Percentiles rank a stretch among this genome's conserved stretches.
These are phyloP conservation scores for Ustilago crameri DNA, from an alignment of 1,284 basidiomycete species.

Conservation along the genomic window DNA sequence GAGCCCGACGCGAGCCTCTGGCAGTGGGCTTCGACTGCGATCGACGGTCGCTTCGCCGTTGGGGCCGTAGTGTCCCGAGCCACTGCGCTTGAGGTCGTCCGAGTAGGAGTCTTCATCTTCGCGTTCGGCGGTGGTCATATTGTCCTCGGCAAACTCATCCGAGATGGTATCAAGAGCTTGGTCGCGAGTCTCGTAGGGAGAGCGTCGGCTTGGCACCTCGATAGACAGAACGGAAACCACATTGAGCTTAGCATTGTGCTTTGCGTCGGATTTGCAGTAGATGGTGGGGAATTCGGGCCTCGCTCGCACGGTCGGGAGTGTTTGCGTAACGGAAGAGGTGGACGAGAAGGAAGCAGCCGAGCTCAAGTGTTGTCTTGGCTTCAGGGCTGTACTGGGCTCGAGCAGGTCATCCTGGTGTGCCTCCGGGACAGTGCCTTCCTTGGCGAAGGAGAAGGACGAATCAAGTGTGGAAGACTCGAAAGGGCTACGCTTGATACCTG, in stretches of 20 bases:
- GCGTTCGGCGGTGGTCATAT: conserved; percentile 10
- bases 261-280: conserved; percentile 72
- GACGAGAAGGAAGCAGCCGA: conserved; percentile 39
- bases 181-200: conserved; percentile 70
- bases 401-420: conserved; percentile 46
- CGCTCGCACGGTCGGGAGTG: conserved; percentile 81
- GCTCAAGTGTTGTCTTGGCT: conserved; percentile 15
- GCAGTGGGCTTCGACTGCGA: conserved; percentile 25
- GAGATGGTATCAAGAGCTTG: conserved; percentile 51
- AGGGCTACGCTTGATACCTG: conserved; percentile 28
- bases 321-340: conserved; percentile 31
- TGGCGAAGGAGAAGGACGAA: conserved; percentile 14
- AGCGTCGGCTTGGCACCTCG: conserved; percentile 82
- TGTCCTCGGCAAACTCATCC: conserved; percentile 35
- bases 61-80: conserved; percentile 17
- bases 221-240: conserved; percentile 90
- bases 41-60: conserved; percentile 1
- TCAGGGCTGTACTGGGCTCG: conserved; percentile 9
- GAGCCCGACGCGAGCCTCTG: conserved; percentile 23
- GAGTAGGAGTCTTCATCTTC: conserved; percentile 46
- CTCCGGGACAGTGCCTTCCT: conserved; percentile 16
- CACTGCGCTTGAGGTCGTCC: conserved; percentile 57
- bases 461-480: conserved; percentile 6
- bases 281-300: conserved; percentile 86
- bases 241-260: conserved; percentile 73